A percentile compares a stretch with the other conserved stretches of the same genome.
phyloP scores from a whole-genome alignment of 1,284 basidiomycete genomes.

The Lentinus polychrous region DNA sequence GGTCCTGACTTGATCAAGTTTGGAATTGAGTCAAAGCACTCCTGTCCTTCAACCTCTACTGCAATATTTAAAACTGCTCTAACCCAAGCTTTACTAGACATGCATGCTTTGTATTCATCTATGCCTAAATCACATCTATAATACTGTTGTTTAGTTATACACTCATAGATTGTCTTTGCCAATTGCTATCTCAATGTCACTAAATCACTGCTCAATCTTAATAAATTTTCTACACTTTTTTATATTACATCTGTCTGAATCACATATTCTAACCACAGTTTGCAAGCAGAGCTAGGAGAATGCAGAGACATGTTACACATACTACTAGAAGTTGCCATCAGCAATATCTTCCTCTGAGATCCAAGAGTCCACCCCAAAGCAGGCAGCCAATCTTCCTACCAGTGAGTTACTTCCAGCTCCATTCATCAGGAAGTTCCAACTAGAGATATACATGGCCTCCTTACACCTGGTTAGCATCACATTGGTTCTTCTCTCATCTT shows the following conservation, averaged over 20 bases:
- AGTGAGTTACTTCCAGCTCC: slow-evolving; percentile 38
- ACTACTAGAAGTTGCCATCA: slow-evolving; percentile 25
- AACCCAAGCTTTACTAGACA: slow-evolving; percentile 64
- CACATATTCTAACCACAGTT: too few relatives aligned
- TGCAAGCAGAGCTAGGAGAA: too few relatives aligned
- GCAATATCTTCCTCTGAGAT: slow-evolving; percentile 32
- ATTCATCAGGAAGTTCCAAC: slow-evolving; percentile 40
- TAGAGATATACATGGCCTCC: slow-evolving; percentile 59
- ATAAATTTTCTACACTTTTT: too few relatives aligned
- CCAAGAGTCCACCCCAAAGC: slow-evolving; percentile 35
- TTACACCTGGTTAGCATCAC: slow-evolving; percentile 68
- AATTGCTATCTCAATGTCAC: too few relatives aligned
- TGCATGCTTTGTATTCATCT: slow-evolving; percentile 48
- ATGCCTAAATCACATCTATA: slow-evolving; percentile 14
- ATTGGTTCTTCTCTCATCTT: slow-evolving; percentile 46
- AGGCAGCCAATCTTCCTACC: slow-evolving; percentile 39
- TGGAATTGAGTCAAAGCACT: slow-evolving; percentile 89
- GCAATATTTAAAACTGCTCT: slow-evolving; percentile 63
- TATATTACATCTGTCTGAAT: too few relatives aligned
- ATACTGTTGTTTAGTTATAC: too few relatives aligned
- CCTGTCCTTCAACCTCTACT: slow-evolving; percentile 68
- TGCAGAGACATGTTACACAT: neutral
- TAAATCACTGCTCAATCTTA: too few relatives aligned
- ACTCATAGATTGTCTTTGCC: too few relatives aligned
- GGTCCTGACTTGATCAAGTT: slow-evolving; percentile 84